phyloP scores from a whole-genome alignment of 495 filamentous ascomycete species.

The Penicillium verhagenii region DNA sequence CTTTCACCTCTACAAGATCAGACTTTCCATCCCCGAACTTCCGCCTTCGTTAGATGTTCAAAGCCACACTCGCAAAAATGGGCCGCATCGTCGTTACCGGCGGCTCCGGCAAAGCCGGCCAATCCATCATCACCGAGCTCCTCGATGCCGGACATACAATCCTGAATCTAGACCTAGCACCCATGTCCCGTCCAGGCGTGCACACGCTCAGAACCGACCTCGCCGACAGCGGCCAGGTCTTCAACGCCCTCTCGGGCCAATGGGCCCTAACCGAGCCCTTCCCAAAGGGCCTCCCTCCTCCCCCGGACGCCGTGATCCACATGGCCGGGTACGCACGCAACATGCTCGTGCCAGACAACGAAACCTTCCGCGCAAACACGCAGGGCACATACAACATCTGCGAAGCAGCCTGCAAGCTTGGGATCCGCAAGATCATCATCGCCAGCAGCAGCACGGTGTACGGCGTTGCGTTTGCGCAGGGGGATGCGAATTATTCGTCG shows the following conservation, averaged over 20 bases:
- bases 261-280: conserved; percentile 49
- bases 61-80: conserved; percentile 5
- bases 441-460: conserved; percentile 55
- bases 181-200: conserved; percentile 43
- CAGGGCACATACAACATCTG: conserved; percentile 56
- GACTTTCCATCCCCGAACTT: too few relatives aligned
- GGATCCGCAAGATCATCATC: conserved; percentile 57
- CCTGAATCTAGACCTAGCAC: conserved; percentile 55
- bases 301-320: conserved; percentile 58
- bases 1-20: neutral
- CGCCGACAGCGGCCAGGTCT: conserved; percentile 58
- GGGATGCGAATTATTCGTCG: conserved; percentile 48
- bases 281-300: conserved; percentile 29
- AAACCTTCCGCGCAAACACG: conserved; percentile 53
- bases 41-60: neutral
- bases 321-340: conserved; percentile 59
- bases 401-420: conserved; percentile 58
- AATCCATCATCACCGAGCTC: conserved; percentile 55
- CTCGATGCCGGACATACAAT: conserved; percentile 51
- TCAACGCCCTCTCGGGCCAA: conserved; percentile 53
- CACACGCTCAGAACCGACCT: conserved; percentile 59
- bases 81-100: conserved; percentile 55
- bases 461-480: conserved; percentile 56
- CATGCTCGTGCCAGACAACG: conserved; percentile 58
- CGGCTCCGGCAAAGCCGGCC: conserved; percentile 59